Base-by-base conservation (phyloP, 106 monocot genomes). In the Platanthera zijinensis region DNA sequence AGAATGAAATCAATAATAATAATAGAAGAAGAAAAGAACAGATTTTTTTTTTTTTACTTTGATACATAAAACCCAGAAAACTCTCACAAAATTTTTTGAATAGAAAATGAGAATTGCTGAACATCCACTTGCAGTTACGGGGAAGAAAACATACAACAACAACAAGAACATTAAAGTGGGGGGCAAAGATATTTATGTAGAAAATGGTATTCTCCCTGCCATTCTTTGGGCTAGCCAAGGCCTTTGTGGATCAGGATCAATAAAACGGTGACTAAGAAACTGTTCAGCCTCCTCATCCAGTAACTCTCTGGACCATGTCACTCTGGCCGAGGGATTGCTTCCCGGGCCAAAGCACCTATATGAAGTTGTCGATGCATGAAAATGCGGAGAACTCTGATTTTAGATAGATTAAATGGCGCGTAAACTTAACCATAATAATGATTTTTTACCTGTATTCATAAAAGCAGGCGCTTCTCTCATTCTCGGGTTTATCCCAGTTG, bases 401-500 rank as follows among this genome's bases (percentile, higher is more conserved):
- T 7, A 54, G 52, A 21, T 1, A 71, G 11, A 39, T 10, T 46
- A 17, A n/a, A 68, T 17, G 61, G 61, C 13, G 12, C 8, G 13
- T 53, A 12, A 70, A 72, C 5, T 10, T 32, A 70, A 70, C 74
- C 66, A 0, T 25, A 25, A 25, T 25, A 39, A 39, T 39, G 39
- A 39, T 39, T 39, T 2, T 39, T 66, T 88, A 97, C 96, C 89
- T 97, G 84, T 93, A 93, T 59, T 97, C 93, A 52, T 87, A 97
- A 64, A 97, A 97, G 46, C 93, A 97, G 22, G 91, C 85, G 67
- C 57, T 93, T 79, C 90, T 83, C 76, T 97, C 96, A 81, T 97
- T 97, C 79, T 93, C 91, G 11, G 75, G 25, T 72, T 87, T 93
- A 62, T 88, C 93, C 96, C 96, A 97, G 80, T 97, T 97, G 68